These are phyloP conservation scores for Scheffersomyces parashehatae DNA, from an alignment of 1,139 yeast genomes.

Conservation along the genomic window DNA sequence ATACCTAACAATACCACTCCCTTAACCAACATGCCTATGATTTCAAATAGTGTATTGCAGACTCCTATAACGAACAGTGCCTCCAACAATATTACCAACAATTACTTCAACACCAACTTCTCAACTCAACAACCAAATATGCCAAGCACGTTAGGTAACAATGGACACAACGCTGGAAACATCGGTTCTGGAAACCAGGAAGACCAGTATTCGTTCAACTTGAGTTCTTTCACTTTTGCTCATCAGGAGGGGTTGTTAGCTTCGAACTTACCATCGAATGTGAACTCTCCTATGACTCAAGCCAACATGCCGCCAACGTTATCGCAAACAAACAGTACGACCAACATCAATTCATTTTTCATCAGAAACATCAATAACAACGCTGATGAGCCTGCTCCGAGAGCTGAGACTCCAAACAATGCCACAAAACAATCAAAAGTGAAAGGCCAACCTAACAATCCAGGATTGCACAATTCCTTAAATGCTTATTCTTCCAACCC, in stretches of 20 bases:
- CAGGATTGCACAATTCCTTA: conserved; percentile 26
- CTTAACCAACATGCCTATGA: background rate
- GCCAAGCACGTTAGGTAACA: background rate
- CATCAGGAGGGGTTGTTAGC: conserved; percentile 10
- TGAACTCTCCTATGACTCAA: conserved; percentile 5
- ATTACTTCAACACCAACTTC: conserved; percentile 32
- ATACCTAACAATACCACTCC: background rate
- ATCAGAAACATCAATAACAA: conserved; percentile 14
- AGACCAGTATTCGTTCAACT: conserved; percentile 36
- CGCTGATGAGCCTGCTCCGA: conserved; percentile 8
- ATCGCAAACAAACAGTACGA: conserved; percentile 15
- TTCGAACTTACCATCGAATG: conserved; percentile 2
- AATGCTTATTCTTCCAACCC: conserved; percentile 37
- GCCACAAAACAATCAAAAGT: conserved; percentile 1
- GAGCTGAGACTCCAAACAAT: background rate
- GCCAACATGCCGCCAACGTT: conserved; percentile 2
- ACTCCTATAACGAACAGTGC: conserved; percentile 32
- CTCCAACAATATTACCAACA: conserved; percentile 37
- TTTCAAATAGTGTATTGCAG: conserved; percentile 17
- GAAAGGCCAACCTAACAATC: conserved; percentile 16
- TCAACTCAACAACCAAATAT: conserved; percentile 13
- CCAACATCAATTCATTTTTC: conserved; percentile 25
- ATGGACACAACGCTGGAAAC: background rate
- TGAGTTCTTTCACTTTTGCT: conserved; percentile 36
- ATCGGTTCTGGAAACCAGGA: conserved; percentile 17